Evolutionary conservation across 345 rosid species (phyloP).

Genomic region (Litchi chinensis): DNA sequence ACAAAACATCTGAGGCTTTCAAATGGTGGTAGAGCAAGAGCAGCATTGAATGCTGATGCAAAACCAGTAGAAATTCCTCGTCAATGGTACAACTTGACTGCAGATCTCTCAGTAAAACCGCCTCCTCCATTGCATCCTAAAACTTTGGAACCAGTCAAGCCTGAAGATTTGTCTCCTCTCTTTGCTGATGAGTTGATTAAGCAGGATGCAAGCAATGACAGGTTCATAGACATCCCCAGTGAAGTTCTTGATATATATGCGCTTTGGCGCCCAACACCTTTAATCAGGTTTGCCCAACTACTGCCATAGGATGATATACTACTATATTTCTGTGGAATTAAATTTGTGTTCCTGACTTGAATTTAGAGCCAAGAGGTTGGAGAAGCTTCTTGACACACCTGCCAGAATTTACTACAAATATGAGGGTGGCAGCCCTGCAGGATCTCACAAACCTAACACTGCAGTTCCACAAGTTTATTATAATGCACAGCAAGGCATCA

Average conservation of each 20-base stretch:
- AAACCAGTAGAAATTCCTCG: slow-evolving; percentile 51
- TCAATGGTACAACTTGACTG: slow-evolving; percentile 75
- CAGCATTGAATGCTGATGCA: slow-evolving; percentile 33
- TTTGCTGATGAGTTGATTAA: slow-evolving; percentile 80
- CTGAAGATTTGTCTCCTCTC: slow-evolving; percentile 76
- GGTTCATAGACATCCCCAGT: slow-evolving; percentile 81
- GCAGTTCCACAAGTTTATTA: slow-evolving; percentile 90
- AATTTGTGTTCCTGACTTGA: slow-evolving; percentile 17
- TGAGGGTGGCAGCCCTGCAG: slow-evolving; percentile 96
- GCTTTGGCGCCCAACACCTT: slow-evolving; percentile 97
- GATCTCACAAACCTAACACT: slow-evolving; percentile 91
- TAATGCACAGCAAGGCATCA: slow-evolving; percentile 74
- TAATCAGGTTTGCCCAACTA: slow-evolving; percentile 60
- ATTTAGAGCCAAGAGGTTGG: slow-evolving; percentile 89
- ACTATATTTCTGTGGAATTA: background rate
- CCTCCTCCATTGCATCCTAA: slow-evolving; percentile 84
- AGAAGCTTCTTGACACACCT: slow-evolving; percentile 84
- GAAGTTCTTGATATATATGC: slow-evolving; percentile 79
- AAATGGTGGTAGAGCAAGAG: slow-evolving; percentile 47
- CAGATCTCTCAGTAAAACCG: slow-evolving; percentile 81
- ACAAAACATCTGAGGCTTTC: slow-evolving; percentile 29
- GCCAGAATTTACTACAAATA: slow-evolving; percentile 94
- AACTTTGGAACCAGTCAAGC: slow-evolving; percentile 70
- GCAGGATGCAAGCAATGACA: slow-evolving; percentile 73
- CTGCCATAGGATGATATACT: background rate